Evolutionary conservation across 2,329 filamentous ascomycete species (phyloP).

Genomic region (Lasiodiplodia sp.): DNA sequence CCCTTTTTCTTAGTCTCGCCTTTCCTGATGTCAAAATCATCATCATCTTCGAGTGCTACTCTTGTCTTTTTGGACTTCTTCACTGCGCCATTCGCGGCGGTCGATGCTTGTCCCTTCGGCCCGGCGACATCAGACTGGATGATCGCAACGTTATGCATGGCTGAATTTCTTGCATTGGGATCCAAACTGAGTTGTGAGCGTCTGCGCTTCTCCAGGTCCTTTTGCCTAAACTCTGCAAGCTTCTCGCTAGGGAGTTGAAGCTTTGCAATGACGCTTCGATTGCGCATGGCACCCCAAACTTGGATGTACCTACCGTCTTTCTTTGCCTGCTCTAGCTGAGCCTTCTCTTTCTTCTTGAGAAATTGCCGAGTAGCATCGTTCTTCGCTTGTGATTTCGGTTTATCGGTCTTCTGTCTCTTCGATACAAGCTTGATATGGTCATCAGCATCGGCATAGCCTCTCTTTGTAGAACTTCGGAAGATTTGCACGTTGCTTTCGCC

Average conservation of each 20-base stretch:
- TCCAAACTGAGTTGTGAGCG: conserved; percentile 23
- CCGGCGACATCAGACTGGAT: conserved; percentile 46
- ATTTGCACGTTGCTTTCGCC: conserved; percentile 39
- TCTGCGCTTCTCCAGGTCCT: conserved; percentile 40
- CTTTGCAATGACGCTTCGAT: conserved; percentile 53
- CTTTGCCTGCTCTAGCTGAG: conserved; percentile 50
- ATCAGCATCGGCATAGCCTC: conserved; percentile 40
- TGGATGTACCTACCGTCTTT: conserved; percentile 55
- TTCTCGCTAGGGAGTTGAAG: conserved; percentile 46
- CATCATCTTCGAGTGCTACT: conserved; percentile 49
- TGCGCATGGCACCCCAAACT: conserved; percentile 54
- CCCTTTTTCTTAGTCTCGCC: conserved; percentile 22
- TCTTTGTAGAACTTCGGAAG: conserved; percentile 40
- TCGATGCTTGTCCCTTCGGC: conserved; percentile 31
- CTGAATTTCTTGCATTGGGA: conserved; percentile 36
- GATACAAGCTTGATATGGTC: conserved; percentile 35
- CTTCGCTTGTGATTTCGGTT: conserved; percentile 47
- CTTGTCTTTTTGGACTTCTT: conserved; percentile 46
- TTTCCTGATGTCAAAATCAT: conserved; percentile 46
- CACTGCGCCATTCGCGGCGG: conserved; percentile 34
- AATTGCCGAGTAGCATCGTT: conserved; percentile 56
- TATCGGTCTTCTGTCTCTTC: conserved; percentile 46
- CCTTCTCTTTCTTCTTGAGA: conserved; percentile 56
- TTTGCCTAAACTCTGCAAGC: conserved; percentile 46
- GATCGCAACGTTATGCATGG: conserved; percentile 39